Evolutionary conservation across 202 grass and related monocot species (phyloP), one percentile per base, ranked within the genome.

Genomic region (Saccharum hybrid): DNA sequence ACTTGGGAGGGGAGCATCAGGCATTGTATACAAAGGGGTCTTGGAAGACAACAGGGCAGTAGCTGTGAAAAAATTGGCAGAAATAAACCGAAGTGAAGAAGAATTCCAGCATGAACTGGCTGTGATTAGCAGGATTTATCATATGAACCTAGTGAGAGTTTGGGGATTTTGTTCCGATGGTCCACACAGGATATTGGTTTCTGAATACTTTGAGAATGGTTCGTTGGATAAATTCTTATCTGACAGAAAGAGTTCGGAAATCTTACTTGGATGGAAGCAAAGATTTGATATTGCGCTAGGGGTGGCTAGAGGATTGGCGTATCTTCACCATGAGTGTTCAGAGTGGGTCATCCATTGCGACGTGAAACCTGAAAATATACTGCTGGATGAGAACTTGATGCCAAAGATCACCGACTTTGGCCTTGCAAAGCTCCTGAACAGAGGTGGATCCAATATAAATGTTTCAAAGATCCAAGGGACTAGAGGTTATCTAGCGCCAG

Each of bases 401-500:
- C 71, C 78, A 8, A 91, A 92, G 76, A 92, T 89, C 1, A 76
- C 87, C 34, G 90, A 92, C 52, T 92, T 92, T 56, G 90, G 87
- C 6, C 57, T 92, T 0, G 80, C 90, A 51, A 92, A 89, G 71
- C 65, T 92, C n/a, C 70, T 73, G 52, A 92, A 78, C 52, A 89
- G 90, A 92, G 87, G 63, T 38, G 87, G 51, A 8, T 23, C 63
- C 30, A 86, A 86, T 7, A 63, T 79, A 76, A 65, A 75, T 38
- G 77, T 89, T 59, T 92, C 90, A 0, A 66, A 37, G 51, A 89
- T 92, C 36, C 84, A 63, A 65, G 90, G 90, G 41, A 89, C 83
- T 21, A 84, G 90, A 68, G 82, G 89, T 33, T 91, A 91, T 30
- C 73, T 91, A 75, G 90, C 90, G 0, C 90, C 86, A 6, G 90